phyloP scores from a whole-genome alignment of 208 protist genomes.

The Acanthamoeba castellanii region DNA sequence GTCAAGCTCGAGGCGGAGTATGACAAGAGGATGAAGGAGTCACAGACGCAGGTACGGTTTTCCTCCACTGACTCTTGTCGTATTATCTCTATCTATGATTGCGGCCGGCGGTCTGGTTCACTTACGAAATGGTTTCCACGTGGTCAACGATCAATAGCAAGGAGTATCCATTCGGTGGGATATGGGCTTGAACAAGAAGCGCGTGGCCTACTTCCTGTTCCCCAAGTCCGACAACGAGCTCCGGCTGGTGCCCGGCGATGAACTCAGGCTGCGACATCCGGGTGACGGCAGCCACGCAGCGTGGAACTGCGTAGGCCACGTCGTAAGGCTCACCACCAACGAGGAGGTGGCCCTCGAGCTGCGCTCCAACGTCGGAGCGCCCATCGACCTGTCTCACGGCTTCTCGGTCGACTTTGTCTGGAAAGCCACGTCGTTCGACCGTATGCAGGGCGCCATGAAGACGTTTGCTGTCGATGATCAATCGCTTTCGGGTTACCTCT shows the following conservation, averaged over 20 bases:
- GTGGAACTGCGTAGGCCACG: conserved; percentile 88
- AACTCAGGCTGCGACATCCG: conserved; percentile 90
- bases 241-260: conserved; percentile 93
- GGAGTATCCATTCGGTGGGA: conserved; percentile 91
- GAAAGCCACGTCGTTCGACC: conserved; percentile 93
- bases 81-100: neutral
- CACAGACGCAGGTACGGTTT: conserved; percentile 84
- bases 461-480: conserved; percentile 92
- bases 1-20: conserved; percentile 95
- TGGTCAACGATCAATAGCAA: conserved; percentile 56
- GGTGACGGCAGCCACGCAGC: conserved; percentile 78
- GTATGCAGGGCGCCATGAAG: conserved; percentile 93
- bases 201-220: conserved; percentile 90
- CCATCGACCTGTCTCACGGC: conserved; percentile 77
- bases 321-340: conserved; percentile 84
- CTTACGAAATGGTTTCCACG: neutral
- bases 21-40: conserved; percentile 94
- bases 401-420: conserved; percentile 95
- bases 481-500: conserved; percentile 93
- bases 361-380: conserved; percentile 68
- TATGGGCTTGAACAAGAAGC: conserved; percentile 90
- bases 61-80: neutral
- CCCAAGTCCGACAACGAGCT: conserved; percentile 88
- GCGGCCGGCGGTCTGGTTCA: neutral
- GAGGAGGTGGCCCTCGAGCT: conserved; percentile 91